These are phyloP conservation scores for Prunus davidiana DNA, from an alignment of 306 rosid species.

Conservation along the genomic window DNA sequence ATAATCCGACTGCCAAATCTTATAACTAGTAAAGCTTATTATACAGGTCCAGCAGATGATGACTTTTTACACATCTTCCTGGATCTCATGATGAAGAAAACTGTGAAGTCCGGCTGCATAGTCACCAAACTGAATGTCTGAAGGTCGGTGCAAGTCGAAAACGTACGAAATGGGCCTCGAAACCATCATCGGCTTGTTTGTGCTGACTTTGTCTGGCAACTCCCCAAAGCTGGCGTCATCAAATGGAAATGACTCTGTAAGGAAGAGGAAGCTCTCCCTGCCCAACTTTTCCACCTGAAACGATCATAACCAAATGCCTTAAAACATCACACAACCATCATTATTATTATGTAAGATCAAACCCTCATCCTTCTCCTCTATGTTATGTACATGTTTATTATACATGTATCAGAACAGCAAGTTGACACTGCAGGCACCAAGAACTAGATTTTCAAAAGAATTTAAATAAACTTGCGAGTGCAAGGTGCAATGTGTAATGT, in stretches of 20 bases:
- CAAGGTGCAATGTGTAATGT: constrained; percentile 4
- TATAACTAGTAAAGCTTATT: neutral
- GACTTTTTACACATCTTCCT: neutral
- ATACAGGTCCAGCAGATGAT: neutral
- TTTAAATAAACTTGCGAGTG: neutral
- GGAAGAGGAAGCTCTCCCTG: constrained; percentile 68
- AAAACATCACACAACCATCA: neutral
- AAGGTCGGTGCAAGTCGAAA: constrained; percentile 47
- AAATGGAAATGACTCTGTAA: constrained; percentile 59
- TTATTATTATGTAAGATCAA: too few relatives aligned
- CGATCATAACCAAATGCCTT: constrained; percentile 14
- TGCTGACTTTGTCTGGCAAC: constrained; percentile 40
- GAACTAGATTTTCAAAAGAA: neutral
- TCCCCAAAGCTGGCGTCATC: constrained; percentile 64
- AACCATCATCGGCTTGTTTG: constrained; percentile 46
- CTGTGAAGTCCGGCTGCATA: constrained; percentile 29
- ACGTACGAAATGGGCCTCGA: constrained; percentile 66
- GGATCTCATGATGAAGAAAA: constrained; percentile 22
- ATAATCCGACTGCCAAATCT: neutral
- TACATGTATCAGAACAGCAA: neutral
- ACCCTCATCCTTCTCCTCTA: too few relatives aligned
- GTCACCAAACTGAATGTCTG: constrained; percentile 38
- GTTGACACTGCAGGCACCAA: neutral
- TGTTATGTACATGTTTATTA: neutral
- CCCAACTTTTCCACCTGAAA: constrained; percentile 79